Evolutionary conservation across 148 eudicot genomes (phyloP).

Genomic region (Limonium bicolor): DNA sequence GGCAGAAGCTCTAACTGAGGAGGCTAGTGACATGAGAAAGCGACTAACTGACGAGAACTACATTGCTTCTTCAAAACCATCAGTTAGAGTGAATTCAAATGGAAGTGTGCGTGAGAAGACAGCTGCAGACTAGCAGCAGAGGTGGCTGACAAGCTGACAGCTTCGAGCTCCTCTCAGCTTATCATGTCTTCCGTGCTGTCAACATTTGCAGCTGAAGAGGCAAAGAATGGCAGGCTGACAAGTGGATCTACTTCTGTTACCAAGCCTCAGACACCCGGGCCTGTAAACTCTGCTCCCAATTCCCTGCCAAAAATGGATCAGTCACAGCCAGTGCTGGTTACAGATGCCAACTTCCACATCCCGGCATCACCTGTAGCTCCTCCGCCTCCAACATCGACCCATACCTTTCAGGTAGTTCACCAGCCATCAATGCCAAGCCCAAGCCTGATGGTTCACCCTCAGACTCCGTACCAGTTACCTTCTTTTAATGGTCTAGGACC

Average conservation of each 20-base stretch:
- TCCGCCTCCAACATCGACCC: conserved; percentile 23
- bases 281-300: conserved; percentile 9
- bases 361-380: conserved; percentile 16
- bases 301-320: conserved; percentile 22
- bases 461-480: conserved; percentile 41
- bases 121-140: conserved; percentile 84
- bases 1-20: conserved; percentile 67
- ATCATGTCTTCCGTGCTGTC: conserved; percentile 93
- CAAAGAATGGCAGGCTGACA: conserved; percentile 43
- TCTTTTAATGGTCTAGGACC: no score
- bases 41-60: conserved; percentile 54
- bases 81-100: conserved; percentile 15
- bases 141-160: conserved; percentile 89
- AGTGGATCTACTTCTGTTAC: conserved; percentile 24
- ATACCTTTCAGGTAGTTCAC: conserved; percentile 38
- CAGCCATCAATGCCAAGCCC: conserved; percentile 30
- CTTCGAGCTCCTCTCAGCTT: conserved; percentile 77
- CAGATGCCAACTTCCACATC: conserved; percentile 19
- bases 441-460: conserved; percentile 23
- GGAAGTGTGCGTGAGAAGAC: conserved; percentile 32
- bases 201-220: conserved; percentile 85
- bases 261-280: conserved; percentile 14
- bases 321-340: conserved; percentile 14
- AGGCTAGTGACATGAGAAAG: conserved; percentile 51
- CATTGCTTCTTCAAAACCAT: conserved; percentile 19